Percentiles rank a stretch among this genome's conserved stretches.
phyloP scores from a whole-genome alignment of 345 rosid genomes.

The Trapa bicornis region DNA sequence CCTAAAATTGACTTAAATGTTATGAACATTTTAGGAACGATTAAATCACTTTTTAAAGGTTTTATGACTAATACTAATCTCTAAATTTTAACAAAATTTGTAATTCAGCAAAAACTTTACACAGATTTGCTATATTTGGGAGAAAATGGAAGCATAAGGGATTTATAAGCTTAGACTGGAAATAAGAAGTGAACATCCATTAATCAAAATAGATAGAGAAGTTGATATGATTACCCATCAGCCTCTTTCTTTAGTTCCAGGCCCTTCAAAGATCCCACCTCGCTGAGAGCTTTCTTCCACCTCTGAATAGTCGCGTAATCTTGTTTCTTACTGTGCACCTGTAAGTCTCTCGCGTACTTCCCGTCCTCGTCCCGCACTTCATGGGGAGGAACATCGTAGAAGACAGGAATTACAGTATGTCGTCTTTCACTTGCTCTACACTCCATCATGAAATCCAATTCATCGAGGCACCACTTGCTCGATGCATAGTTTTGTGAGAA shows the following conservation, averaged over 20 bases:
- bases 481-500: not conserved
- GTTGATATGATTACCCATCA: not conserved
- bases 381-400: not conserved
- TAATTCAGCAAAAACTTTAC: no score
- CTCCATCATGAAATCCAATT: not conserved
- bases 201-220: not conserved
- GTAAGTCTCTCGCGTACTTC: not conserved
- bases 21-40: no score
- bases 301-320: not conserved
- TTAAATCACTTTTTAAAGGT: no score
- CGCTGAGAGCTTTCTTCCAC: constrained; percentile 2
- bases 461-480: constrained; percentile 7
- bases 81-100: no score
- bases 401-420: not conserved
- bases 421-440: not conserved
- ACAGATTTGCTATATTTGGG: no score
- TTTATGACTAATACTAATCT: no score
- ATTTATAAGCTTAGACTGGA: not conserved
- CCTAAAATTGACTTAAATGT: no score
- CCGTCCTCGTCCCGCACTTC: not conserved
- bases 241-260: not conserved
- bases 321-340: not conserved
- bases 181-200: not conserved
- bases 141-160: not conserved
- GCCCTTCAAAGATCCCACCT: not conserved